Evolutionary conservation across 2,329 filamentous ascomycete genomes (phyloP), one percentile per base, ranked within the genome.

Genomic region (Stagonosporopsis rhizophila): DNA sequence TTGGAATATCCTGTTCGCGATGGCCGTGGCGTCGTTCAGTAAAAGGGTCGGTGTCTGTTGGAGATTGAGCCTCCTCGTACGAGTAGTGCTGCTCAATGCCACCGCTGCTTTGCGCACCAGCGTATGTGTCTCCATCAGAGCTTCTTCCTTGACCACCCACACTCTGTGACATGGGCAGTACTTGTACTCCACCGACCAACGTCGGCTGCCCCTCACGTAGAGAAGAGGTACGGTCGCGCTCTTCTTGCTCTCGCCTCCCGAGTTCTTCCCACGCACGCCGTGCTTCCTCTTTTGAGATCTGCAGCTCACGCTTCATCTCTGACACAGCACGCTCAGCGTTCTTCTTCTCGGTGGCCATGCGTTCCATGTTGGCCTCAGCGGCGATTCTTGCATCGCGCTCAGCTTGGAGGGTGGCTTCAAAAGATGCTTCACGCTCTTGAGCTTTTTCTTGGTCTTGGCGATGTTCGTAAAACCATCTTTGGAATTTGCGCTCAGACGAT

Each of bases 381-480:
- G 91, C 88, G 9, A 85, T 83, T 56, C 89, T 85, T 40, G 85
- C 86, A 59, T 86, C 84, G 49, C 90, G 85, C 76, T 97, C 93
- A 35, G 87, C 83, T 40, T 89, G 84, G n/a, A 97, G 79, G 37
- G 87, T 85, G 30, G 83, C 82, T 69, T 96, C 89, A n/a, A 96
- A 79, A 71, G 93, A 86, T 3, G 87, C 92, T 53, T 92, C 90
- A 34, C 90, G 82, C 76, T 98, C 95, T 64, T 91, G 89, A 45
- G 88, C 85, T 25, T 90, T 87, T 78, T 98, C 95, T 63, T 96
- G 87, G 65, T 98, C 93, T 28, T 89, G 85, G 47, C 93, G 85
- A 7, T 93, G 96, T 74, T 99, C 95, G 67, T 96, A 96, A 78
- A 98, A 98, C 95, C 95, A 99, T 46, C 95, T 86, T 77, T 99